Conservation (phyloP, 371 early-diverging fungal species). For the Quaeritorhiza haematococci region DNA sequence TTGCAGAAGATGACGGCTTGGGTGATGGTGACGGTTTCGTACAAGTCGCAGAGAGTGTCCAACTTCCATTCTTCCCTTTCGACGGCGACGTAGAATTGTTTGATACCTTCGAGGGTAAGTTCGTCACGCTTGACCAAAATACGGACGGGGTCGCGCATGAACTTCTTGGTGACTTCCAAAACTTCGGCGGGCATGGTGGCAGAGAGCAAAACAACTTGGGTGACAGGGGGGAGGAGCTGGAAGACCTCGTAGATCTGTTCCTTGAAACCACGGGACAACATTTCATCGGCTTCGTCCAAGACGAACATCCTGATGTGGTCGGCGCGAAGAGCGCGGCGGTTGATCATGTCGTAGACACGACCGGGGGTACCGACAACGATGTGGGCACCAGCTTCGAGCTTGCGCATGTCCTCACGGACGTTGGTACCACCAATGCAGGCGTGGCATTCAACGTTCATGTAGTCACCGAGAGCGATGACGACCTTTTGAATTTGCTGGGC, state of each 20-base stretch:
- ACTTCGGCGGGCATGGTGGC: conserved; percentile 93
- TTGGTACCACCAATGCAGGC: conserved; percentile 90
- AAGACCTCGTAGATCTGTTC: conserved; percentile 92
- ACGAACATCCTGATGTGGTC: conserved; percentile 84
- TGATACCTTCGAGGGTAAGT: conserved; percentile 88
- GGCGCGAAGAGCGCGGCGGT: conserved; percentile 71
- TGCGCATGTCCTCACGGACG: conserved; percentile 73
- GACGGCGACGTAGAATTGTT: conserved; percentile 91
- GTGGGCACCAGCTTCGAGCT: conserved; percentile 64
- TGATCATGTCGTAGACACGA: conserved; percentile 91
- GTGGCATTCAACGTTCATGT: conserved; percentile 75
- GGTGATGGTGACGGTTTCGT: conserved; percentile 85
- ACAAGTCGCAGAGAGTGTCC: conserved; percentile 88
- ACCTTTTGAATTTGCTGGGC: conserved; percentile 86
- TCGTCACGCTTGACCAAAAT: conserved; percentile 96
- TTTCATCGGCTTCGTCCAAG: conserved; percentile 97
- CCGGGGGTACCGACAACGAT: conserved; percentile 94
- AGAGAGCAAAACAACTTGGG: conserved; percentile 86
- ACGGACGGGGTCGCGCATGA: conserved; percentile 87
- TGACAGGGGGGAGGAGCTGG: conserved; percentile 66
- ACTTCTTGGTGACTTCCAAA: conserved; percentile 84
- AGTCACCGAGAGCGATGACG: conserved; percentile 75
- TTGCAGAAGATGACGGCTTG: conserved; percentile 97
- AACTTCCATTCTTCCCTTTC: conserved; percentile 89
- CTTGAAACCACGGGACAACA: conserved; percentile 87